Base-by-base conservation (phyloP, 345 rosid species). In the Euphorbia peplus region DNA sequence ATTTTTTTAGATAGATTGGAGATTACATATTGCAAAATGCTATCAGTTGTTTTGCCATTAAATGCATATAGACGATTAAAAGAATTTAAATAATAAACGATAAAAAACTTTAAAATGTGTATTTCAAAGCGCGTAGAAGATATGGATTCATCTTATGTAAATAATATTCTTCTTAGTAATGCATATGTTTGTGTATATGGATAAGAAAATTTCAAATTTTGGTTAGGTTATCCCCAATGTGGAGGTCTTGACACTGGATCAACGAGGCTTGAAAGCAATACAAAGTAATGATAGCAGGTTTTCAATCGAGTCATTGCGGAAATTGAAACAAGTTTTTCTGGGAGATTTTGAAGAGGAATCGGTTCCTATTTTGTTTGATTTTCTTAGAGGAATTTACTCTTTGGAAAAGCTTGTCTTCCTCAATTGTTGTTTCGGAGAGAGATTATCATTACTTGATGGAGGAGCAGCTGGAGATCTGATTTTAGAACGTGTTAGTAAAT, bases 1-100 rank as follows among this genome's bases (percentile, higher is more conserved):
- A n/a, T n/a, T n/a, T n/a, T n/a, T n/a, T n/a, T n/a, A n/a, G n/a
- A n/a, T n/a, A n/a, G n/a, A 6, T 8, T 67, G 22, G 28, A 8
- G 7, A 25, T 73, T 25, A 2, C 8, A 1, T 0, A 0, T 5
- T 53, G 67, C 13, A 0, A 1, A 0, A 46, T 63, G 2, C 39
- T 73, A 22, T 1, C 15, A 21, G 15, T 25, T 16, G 6, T 73
- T 29, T 73, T 67, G 12, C 72, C 67, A 2, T 62, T 25, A 1
- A 42, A 16, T 22, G 8, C 5, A 1, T 4, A 16, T 1, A 51
- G 25, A 18, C n/a, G 55, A 16, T 51, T 51, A 0, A 19, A 1
- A 25, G 19, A 11, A 51, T 11, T 73, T 11, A 60, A 67, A n/a
- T n/a, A n/a, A n/a, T n/a, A n/a, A n/a, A n/a, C n/a, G n/a, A n/a